Conservation (phyloP, 805 yeast species). For the Lachancea cidri region DNA sequence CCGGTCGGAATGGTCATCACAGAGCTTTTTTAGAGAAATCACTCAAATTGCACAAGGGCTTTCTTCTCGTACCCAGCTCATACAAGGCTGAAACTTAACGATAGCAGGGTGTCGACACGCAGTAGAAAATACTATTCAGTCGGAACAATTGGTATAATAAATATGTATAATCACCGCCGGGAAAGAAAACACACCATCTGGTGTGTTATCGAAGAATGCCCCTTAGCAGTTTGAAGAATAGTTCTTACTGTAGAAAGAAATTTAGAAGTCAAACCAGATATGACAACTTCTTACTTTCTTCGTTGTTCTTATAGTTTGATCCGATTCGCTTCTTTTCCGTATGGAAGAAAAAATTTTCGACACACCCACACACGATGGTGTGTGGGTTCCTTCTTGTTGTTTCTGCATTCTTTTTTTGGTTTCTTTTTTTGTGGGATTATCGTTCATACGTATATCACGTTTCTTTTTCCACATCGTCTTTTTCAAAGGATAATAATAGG, state of each 20-base stretch:
- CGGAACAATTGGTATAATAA: slow-evolving; percentile 38
- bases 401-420: too few species aligned
- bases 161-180: slow-evolving; percentile 27
- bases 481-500: neutral
- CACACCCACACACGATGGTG: too few species aligned
- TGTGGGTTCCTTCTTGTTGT: too few species aligned
- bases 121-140: slow-evolving; percentile 36
- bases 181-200: slow-evolving; percentile 6
- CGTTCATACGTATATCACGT: too few species aligned
- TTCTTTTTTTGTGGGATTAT: too few species aligned
- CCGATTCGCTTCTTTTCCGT: too few species aligned
- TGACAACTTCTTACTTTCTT: too few species aligned
- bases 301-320: too few species aligned
- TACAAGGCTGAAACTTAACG: slow-evolving; percentile 48
- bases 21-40: too few species aligned
- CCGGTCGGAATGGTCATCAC: slow-evolving; percentile 43
- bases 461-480: neutral
- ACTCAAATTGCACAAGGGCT: neutral
- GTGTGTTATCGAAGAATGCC: slow-evolving; percentile 9
- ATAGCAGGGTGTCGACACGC: slow-evolving; percentile 39
- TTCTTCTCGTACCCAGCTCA: slow-evolving; percentile 25
- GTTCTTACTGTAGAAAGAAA: neutral
- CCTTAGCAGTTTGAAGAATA: neutral
- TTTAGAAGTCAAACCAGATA: too few species aligned
- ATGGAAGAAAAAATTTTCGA: too few species aligned